Percentiles rank a stretch among this genome's conserved stretches.
Evolutionary conservation across 1,139 yeast species (phyloP).

Genomic region (Saccharomyces hybrid): DNA sequence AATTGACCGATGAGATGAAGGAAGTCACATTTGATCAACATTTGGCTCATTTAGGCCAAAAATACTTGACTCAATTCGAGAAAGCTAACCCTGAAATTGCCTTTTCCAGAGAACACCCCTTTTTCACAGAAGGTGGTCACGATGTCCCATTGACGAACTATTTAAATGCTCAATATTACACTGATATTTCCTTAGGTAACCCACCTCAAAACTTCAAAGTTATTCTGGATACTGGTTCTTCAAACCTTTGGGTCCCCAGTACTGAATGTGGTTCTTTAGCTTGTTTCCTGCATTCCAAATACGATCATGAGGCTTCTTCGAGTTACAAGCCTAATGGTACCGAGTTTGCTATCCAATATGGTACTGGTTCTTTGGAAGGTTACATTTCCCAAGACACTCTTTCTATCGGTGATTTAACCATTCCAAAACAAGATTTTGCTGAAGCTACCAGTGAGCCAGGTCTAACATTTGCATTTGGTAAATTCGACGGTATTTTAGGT

Average conservation of each 20-base stretch:
- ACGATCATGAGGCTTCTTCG: slow-evolving; percentile 71
- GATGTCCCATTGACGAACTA: slow-evolving; percentile 85
- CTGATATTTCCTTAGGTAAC: slow-evolving; percentile 83
- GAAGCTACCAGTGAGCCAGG: slow-evolving; percentile 98
- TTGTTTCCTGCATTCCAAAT: slow-evolving; percentile 85
- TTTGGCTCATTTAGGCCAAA: slow-evolving; percentile 60
- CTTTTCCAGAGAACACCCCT: slow-evolving; percentile 23
- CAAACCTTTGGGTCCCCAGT: slow-evolving; percentile 95
- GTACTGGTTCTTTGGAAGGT: slow-evolving; percentile 89
- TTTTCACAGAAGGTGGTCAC: slow-evolving; percentile 36
- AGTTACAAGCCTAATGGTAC: slow-evolving; percentile 82
- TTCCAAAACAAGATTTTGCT: slow-evolving; percentile 86
- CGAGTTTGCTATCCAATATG: slow-evolving; percentile 77
- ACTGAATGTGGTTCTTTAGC: slow-evolving; percentile 85
- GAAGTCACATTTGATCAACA: slow-evolving; percentile 57
- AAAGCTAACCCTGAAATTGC: slow-evolving; percentile 36
- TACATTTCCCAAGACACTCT: slow-evolving; percentile 79
- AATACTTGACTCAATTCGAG: slow-evolving; percentile 55
- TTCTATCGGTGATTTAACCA: slow-evolving; percentile 71
- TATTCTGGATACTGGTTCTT: slow-evolving; percentile 88
- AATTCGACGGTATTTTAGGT: slow-evolving; percentile 94
- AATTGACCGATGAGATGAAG: slow-evolving; percentile 53
- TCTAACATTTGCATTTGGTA: slow-evolving; percentile 94
- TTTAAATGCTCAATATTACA: slow-evolving; percentile 87
- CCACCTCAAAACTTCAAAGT: slow-evolving; percentile 91